These are phyloP conservation scores for Yamadazyma taylorii DNA, from an alignment of 1,139 yeast species.

Conservation along the genomic window DNA sequence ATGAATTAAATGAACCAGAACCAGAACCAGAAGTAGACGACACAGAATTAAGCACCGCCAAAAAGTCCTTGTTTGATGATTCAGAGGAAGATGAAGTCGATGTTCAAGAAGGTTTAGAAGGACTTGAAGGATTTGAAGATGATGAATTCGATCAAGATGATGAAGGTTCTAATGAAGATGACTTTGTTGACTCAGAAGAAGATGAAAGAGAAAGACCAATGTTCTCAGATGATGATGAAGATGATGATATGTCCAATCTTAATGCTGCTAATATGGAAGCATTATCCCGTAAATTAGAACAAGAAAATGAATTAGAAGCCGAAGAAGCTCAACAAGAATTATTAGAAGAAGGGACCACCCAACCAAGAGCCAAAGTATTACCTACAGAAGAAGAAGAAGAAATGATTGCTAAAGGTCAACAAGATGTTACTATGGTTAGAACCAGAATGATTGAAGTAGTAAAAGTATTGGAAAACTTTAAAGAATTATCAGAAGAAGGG, in stretches of 20 bases:
- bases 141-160: slow-evolving; percentile 7
- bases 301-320: slow-evolving; percentile 71
- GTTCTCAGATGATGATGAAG: slow-evolving; percentile 85
- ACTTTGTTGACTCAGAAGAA: slow-evolving; percentile 53
- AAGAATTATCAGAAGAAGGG: slow-evolving; percentile 81
- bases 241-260: slow-evolving; percentile 72
- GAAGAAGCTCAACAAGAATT: slow-evolving; percentile 78
- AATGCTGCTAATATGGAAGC: slow-evolving; percentile 90
- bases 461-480: slow-evolving; percentile 92
- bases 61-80: slow-evolving; percentile 77
- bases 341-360: slow-evolving; percentile 55
- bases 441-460: slow-evolving; percentile 95
- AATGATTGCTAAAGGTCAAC: slow-evolving; percentile 51
- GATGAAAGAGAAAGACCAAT: slow-evolving; percentile 64
- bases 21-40: slow-evolving; percentile 29
- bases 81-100: slow-evolving; percentile 49
- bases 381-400: slow-evolving; percentile 63
- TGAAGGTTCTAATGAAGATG: slow-evolving; percentile 48
- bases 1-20: slow-evolving; percentile 22
- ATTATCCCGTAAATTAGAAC: slow-evolving; percentile 65
- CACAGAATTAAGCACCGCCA: slow-evolving; percentile 50
- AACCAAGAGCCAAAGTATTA: slow-evolving; percentile 70
- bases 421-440: slow-evolving; percentile 79
- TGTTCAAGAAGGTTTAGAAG: slow-evolving; percentile 11
- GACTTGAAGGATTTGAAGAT: slow-evolving; percentile 46